Conservation (phyloP, 495 filamentous ascomycete species). For the Penicillium daleae region DNA sequence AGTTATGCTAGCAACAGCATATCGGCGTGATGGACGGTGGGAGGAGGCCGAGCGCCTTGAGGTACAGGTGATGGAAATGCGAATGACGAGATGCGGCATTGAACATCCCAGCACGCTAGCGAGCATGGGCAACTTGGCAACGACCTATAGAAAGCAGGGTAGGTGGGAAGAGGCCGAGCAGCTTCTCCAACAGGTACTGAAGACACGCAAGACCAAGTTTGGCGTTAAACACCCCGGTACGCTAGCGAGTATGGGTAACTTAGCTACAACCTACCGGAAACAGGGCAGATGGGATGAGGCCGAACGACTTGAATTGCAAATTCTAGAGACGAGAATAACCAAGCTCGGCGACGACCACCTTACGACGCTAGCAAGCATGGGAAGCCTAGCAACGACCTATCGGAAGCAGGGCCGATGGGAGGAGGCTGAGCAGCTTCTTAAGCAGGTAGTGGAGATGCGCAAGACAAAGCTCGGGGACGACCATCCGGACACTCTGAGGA, state of each 20-base stretch:
- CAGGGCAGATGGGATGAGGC: background rate
- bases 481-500: background rate
- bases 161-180: background rate
- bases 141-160: background rate
- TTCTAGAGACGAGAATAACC: background rate
- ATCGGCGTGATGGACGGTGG: background rate
- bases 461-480: background rate
- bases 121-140: background rate
- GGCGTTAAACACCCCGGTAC: background rate
- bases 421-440: background rate
- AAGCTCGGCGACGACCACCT: too few relatives aligned
- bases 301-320: background rate
- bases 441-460: background rate
- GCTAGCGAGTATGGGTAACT: background rate
- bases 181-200: background rate
- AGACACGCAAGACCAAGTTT: background rate
- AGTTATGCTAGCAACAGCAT: background rate
- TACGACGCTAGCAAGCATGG: too few relatives aligned
- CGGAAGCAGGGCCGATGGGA: conserved; percentile 1
- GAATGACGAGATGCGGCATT: too few relatives aligned
- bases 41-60: background rate
- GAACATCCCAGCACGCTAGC: background rate
- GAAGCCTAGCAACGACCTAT: background rate
- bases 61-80: background rate
- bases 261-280: background rate